Evolutionary conservation across 208 protist genomes (phyloP).

Genomic region (Trypanosoma mega): DNA sequence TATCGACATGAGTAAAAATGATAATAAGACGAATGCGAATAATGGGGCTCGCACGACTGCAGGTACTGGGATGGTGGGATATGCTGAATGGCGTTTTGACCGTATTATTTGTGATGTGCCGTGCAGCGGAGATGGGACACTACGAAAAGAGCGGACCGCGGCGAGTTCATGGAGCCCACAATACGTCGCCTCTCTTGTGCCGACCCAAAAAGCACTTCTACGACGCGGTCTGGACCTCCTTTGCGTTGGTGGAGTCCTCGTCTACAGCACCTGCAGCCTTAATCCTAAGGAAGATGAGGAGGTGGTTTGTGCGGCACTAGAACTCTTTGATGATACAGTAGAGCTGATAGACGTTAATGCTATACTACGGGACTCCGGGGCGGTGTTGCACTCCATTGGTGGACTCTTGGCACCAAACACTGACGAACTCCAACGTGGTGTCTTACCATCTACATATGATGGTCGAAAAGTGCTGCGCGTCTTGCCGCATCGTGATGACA

Average conservation of each 20-base stretch:
- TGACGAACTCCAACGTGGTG: slow-evolving; percentile 38
- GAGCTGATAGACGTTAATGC: slow-evolving; percentile 86
- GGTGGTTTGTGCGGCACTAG: slow-evolving; percentile 87
- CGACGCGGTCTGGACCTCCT: slow-evolving; percentile 86
- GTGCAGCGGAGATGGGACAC: slow-evolving; percentile 95
- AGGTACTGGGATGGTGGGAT: no score
- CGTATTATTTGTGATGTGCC: slow-evolving; percentile 95
- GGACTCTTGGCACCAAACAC: slow-evolving; percentile 59
- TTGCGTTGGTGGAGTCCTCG: slow-evolving; percentile 77
- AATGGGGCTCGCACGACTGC: no score
- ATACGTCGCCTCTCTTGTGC: slow-evolving; percentile 86
- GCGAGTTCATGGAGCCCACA: slow-evolving; percentile 82
- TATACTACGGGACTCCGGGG: slow-evolving; percentile 46
- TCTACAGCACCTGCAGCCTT: slow-evolving; percentile 97
- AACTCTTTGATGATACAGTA: slow-evolving; percentile 72
- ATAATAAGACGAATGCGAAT: no score
- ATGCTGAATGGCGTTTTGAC: slow-evolving; percentile 64
- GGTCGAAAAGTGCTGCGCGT: slow-evolving; percentile 78
- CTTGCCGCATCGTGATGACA: slow-evolving; percentile 86
- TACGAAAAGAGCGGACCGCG: slow-evolving; percentile 89
- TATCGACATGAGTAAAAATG: no score
- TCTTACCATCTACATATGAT: slow-evolving; percentile 57
- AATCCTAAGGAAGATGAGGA: slow-evolving; percentile 97
- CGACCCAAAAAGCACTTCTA: slow-evolving; percentile 88
- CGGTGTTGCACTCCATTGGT: slow-evolving; percentile 52